Base-by-base conservation (phyloP, 2,329 filamentous ascomycete genomes). In the Colletotrichum truncatum region DNA sequence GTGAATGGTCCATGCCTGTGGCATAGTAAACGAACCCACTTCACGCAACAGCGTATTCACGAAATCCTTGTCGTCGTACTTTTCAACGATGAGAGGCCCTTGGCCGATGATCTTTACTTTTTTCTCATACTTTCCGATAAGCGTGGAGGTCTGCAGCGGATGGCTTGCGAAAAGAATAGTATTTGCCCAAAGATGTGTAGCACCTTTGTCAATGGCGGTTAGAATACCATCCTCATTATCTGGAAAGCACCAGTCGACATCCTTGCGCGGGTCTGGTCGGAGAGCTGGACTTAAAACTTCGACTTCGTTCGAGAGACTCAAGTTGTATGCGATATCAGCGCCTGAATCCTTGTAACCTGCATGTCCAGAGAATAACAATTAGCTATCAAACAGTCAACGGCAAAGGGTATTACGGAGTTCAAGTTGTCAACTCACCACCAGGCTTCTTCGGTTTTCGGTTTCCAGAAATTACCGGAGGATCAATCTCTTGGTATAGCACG, bases 261-360 rank as follows among this genome's bases (percentile, higher is more conserved):
- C 46, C 11, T 16, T 16, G 11, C 21, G 7, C 18, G 39, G 39
- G 4, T 43, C 39, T 16, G 43, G 43, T 11, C 2, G 21, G 21
- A 8, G 11, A 2, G 14, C 10, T 10, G 23, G 25, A 16, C 23
- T 14, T 0, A 26, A 16, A 12, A 26, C 26, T n/a, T 11, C 14
- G 3, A 26, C 46, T 16, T 23, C 6, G 2, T 3, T 21, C 3
- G 46, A 32, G 2, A 6, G 9, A 7, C 21, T 56, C 9, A 45
- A 39, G 18, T 46, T 46, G 28, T 45, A 34, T 6, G 53, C 39
- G 18, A 56, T 56, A 18, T 45, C 39, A 18, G 53, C 39, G 18
- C 53, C 18, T 1, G 26, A 46, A 12, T 56, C 28, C 5, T 16
- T 16, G 39, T 56, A 56, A 12, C 39, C 53, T 56, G 4, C 21